phyloP scores from a whole-genome alignment of 305 asterid species.

The Ajuga reptans region DNA sequence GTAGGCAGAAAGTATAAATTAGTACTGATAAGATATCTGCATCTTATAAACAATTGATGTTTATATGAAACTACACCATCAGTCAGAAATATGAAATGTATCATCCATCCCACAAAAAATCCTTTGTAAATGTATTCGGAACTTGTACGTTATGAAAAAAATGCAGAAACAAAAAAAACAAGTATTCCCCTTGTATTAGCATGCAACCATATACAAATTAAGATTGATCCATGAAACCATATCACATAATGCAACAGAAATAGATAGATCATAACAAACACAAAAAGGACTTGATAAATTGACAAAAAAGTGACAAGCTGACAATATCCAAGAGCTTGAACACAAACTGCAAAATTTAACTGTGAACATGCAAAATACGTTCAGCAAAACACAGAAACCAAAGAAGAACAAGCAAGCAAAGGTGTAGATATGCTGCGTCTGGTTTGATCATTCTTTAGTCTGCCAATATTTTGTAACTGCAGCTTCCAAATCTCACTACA shows the following conservation, averaged over 20 bases:
- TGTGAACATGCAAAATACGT: not conserved
- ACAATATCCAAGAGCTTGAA: not conserved
- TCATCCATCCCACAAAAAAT: not conserved
- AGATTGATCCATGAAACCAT: not conserved
- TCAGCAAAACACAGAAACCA: not conserved
- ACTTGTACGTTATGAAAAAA: too few relatives aligned
- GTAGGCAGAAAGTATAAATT: constrained; percentile 4
- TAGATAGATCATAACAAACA: not conserved
- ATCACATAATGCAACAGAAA: not conserved
- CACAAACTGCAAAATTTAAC: not conserved
- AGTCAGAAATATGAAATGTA: not conserved
- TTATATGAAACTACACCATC: not conserved
- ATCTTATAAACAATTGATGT: not conserved
- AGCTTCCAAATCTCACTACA: not conserved
- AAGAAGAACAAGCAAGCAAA: not conserved
- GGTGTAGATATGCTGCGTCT: not conserved
- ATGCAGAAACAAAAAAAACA: too few relatives aligned
- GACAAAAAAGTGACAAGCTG: not conserved
- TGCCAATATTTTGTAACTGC: not conserved
- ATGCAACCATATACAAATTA: not conserved
- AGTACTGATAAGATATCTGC: not conserved
- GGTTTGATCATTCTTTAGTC: not conserved
- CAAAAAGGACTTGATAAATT: not conserved
- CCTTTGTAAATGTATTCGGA: not conserved
- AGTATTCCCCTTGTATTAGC: not conserved